A percentile compares a stretch with the other conserved stretches of the same genome.
Conservation (phyloP, 108 stramenopile species). For the Cyclotella distinguenda region DNA sequence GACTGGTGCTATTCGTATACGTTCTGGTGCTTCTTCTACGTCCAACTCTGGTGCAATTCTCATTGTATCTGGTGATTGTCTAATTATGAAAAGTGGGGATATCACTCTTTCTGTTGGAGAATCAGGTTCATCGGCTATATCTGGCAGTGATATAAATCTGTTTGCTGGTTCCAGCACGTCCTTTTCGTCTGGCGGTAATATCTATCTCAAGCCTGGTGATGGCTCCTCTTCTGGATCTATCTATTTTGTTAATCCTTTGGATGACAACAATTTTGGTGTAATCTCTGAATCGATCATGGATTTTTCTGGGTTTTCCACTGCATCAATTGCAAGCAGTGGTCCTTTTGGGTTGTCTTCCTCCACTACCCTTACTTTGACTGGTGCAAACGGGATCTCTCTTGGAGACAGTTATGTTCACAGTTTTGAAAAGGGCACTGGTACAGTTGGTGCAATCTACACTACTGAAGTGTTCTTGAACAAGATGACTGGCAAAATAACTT, state of each 20-base stretch:
- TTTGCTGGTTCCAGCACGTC: constrained; percentile 2
- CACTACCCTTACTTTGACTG: constrained; percentile 13
- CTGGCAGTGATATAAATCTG: constrained; percentile 14
- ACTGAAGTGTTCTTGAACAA: constrained; percentile 27
- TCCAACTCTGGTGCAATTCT: neutral
- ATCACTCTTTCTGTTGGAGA: constrained; percentile 17
- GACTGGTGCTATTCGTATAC: constrained; percentile 3
- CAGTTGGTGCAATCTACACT: constrained; percentile 22
- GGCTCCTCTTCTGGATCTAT: constrained; percentile 22
- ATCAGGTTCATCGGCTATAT: constrained; percentile 3
- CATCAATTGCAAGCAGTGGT: constrained; percentile 18
- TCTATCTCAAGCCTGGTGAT: constrained; percentile 15
- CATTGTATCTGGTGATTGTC: constrained; percentile 10
- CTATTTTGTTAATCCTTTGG: constrained; percentile 19
- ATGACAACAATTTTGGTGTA: constrained; percentile 25
- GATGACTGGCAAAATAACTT: constrained; percentile 32
- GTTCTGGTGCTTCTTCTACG: neutral
- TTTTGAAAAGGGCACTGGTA: constrained; percentile 34
- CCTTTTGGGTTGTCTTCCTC: constrained; percentile 10
- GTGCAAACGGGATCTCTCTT: constrained; percentile 26
- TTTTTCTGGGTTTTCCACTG: constrained; percentile 25
- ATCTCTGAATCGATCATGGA: constrained; percentile 27
- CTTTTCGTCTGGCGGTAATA: constrained; percentile 11
- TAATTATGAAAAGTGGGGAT: neutral
- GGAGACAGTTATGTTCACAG: constrained; percentile 36